These are phyloP conservation scores for Ascosphaera aggregata DNA, from an alignment of 2,329 filamentous ascomycete genomes.

Conservation along the genomic window DNA sequence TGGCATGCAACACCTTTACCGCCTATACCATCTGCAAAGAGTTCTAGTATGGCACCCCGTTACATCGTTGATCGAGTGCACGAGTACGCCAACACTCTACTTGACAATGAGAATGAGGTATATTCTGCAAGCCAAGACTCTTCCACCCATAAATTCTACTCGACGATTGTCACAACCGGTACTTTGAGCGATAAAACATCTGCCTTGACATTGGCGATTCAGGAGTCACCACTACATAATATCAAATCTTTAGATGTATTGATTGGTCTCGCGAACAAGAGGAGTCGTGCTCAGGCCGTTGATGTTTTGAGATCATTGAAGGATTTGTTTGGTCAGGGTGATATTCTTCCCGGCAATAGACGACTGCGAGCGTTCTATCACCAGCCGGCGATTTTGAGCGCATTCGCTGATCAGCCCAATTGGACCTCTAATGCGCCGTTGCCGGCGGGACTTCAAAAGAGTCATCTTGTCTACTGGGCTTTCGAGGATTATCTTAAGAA, in stretches of 20 bases:
- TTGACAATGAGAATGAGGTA: conserved; percentile 53
- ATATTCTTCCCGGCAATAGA: conserved; percentile 58
- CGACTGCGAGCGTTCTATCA: conserved; percentile 57
- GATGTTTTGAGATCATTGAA: conserved; percentile 83
- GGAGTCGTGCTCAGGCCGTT: conserved; percentile 77
- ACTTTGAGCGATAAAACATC: conserved; percentile 95
- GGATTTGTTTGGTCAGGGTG: conserved; percentile 77
- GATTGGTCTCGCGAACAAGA: conserved; percentile 65
- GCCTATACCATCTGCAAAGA: conserved; percentile 24
- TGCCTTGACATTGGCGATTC: conserved; percentile 75
- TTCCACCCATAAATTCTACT: conserved; percentile 86
- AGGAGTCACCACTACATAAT: conserved; percentile 90
- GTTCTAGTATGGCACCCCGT: conserved; percentile 24
- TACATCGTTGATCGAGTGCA: conserved; percentile 32
- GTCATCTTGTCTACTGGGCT: conserved; percentile 66
- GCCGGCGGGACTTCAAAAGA: conserved; percentile 48
- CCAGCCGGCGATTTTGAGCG: conserved; percentile 53
- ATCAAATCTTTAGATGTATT: conserved; percentile 72
- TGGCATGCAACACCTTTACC: conserved; percentile 41
- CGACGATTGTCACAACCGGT: conserved; percentile 89
- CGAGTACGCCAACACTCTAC: conserved; percentile 45
- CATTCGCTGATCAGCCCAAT: conserved; percentile 37
- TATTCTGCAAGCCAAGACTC: conserved; percentile 51
- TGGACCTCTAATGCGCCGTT: conserved; percentile 51
- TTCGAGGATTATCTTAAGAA: conserved; percentile 94